Evolutionary conservation across 1,284 basidiomycete species (phyloP).

Genomic region (Salmacisia buchloeana): DNA sequence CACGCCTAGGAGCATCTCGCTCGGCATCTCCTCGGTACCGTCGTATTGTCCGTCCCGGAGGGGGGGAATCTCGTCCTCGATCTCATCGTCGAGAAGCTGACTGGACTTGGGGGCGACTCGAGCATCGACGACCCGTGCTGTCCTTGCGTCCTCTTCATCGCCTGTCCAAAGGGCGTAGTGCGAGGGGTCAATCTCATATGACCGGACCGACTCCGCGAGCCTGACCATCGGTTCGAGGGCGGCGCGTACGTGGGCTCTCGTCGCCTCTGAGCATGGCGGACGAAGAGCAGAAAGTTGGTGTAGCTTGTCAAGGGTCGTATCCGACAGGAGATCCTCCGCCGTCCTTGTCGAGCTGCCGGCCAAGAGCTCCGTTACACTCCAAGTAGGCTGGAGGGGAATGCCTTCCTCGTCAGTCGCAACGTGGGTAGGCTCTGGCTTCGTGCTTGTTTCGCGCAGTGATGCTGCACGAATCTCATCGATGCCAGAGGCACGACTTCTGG

Average conservation of each 20-base stretch:
- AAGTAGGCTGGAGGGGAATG: neutral
- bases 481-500: no score
- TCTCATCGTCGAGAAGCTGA: neutral
- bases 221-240: neutral
- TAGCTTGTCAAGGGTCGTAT: neutral
- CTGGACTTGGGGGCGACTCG: neutral
- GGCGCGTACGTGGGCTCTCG: neutral
- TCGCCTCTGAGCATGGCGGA: neutral
- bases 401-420: neutral
- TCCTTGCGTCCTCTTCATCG: neutral
- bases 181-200: neutral
- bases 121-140: neutral
- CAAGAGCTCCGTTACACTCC: neutral
- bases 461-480: no score
- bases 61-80: neutral
- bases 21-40: constrained; percentile 2
- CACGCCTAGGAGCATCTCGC: neutral
- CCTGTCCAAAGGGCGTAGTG: neutral
- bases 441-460: neutral
- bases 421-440: neutral
- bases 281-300: neutral
- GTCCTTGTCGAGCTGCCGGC: neutral
- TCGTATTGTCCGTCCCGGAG: neutral
- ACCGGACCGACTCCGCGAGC: neutral
- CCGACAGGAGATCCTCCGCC: neutral